These are phyloP conservation scores for Ambrosia trifida DNA, from an alignment of 129 eudicot species.

Conservation along the genomic window DNA sequence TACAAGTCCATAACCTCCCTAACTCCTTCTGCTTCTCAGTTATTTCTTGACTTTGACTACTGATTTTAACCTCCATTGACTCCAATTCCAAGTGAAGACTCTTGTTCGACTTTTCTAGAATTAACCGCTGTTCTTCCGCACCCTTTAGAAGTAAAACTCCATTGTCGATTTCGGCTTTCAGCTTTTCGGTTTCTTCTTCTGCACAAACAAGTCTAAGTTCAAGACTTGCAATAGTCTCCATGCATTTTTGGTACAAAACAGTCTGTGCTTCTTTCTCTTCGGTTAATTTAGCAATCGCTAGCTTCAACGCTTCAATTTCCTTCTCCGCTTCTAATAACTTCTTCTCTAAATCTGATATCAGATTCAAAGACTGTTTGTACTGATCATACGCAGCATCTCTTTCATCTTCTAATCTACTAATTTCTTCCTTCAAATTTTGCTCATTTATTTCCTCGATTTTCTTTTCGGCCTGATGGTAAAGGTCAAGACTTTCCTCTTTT, in stretches of 20 bases:
- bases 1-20: slow-evolving; percentile 82
- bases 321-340: slow-evolving; percentile 58
- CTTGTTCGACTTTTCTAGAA: slow-evolving; percentile 63
- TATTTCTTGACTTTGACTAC: slow-evolving; percentile 63
- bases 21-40: slow-evolving; percentile 85
- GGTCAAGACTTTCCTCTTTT: slow-evolving; percentile 61
- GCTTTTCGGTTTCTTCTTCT: slow-evolving; percentile 59
- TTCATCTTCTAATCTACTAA: slow-evolving; percentile 47
- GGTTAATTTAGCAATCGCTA: slow-evolving; percentile 40
- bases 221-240: slow-evolving; percentile 60
- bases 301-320: slow-evolving; percentile 57
- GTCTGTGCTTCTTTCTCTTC: slow-evolving; percentile 70
- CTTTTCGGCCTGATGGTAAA: slow-evolving; percentile 54
- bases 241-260: slow-evolving; percentile 54
- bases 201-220: slow-evolving; percentile 49
- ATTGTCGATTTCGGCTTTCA: slow-evolving; percentile 56
- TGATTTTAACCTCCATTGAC: slow-evolving; percentile 53
- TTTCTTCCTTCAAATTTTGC: slow-evolving; percentile 50
- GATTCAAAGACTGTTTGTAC: slow-evolving; percentile 49
- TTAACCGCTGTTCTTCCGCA: slow-evolving; percentile 63
- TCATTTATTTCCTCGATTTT: slow-evolving; percentile 30
- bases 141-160: slow-evolving; percentile 59
- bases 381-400: slow-evolving; percentile 56
- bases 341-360: slow-evolving; percentile 55
- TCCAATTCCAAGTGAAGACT: slow-evolving; percentile 69